These are phyloP conservation scores for Neonectria hederae DNA, from an alignment of 2,329 filamentous ascomycete species.

Conservation along the genomic window DNA sequence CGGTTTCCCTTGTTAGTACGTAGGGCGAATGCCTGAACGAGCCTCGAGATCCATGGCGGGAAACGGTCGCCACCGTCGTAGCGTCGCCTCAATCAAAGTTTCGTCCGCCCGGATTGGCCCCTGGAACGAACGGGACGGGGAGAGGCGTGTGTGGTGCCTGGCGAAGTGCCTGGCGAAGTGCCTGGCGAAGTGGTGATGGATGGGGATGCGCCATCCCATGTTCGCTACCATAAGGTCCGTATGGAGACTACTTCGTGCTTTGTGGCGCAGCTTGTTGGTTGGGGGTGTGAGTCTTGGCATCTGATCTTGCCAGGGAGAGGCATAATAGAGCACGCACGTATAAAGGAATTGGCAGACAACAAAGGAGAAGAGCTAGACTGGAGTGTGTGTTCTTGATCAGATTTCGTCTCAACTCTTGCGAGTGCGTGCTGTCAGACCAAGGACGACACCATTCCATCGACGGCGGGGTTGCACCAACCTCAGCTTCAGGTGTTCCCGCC, in stretches of 20 bases:
- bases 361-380: not conserved
- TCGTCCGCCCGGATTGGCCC: constrained; percentile 21
- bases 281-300: constrained; percentile 30
- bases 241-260: not conserved
- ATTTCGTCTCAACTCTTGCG: constrained; percentile 8
- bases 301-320: constrained; percentile 31
- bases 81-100: constrained; percentile 38
- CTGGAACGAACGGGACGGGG: not conserved
- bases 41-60: constrained; percentile 14
- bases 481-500: constrained; percentile 41
- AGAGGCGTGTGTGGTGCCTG: not conserved
- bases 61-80: constrained; percentile 41
- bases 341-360: not conserved
- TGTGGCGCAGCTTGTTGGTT: not conserved
- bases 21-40: not conserved
- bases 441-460: constrained; percentile 3
- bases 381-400: too few species aligned
- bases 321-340: too few species aligned
- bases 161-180: too few species aligned
- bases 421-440: constrained; percentile 11
- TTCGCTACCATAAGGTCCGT: not conserved
- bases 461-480: constrained; percentile 42
- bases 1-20: not conserved
- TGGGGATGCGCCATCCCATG: not conserved
- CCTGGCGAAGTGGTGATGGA: not conserved